Base-by-base conservation (phyloP, 805 yeast species). In the Nakazawaea ambrosiae region DNA sequence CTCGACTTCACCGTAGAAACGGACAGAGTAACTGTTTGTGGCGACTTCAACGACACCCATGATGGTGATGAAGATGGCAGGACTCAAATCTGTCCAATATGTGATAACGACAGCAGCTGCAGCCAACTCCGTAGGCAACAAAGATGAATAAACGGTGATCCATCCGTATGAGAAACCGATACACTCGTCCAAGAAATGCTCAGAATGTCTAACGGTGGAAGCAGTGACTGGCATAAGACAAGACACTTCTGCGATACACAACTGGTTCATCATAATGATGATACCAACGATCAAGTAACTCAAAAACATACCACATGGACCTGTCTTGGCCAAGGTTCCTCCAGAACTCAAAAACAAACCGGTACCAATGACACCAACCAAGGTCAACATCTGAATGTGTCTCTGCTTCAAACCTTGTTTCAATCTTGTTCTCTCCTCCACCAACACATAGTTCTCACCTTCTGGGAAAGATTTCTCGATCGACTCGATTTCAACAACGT, bases 61-160 rank as follows among this genome's bases (percentile, higher is more conserved):
- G n/a, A 66, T 53, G 3, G 72, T 53, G 26, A 69, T 65, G 65
- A 65, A 69, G 30, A 66, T 58, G 24, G 68, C 75, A 7, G 68
- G 65, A 31, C 59, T 66, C 20, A 67, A 47, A 33, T 56, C 60
- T 1, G 67, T 51, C 76, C 74, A 70, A 44, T 61, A 70, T 15
- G 61, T 58, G 45, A 69, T 55, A 4, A 68, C 60, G 26, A 68
- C 59, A 12, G 71, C 66, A 11, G 65, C 63, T 2, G 74, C 73
- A 16, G 69, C 72, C 55, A 72, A 62, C 51, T 73, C 78, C 42
- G 73, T 66, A 27, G 77, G 73, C 46, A 68, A 65, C 43, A 65
- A 64, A 39, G 65, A 53, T 31, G 66, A 57, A 45, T 66, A 63
- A 62, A 68, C 63, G 34, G 60, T 60, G 46, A 60, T 61, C 49